Evolutionary conservation across 306 rosid genomes (phyloP).

Genomic region (Quercus aquifolioides): DNA sequence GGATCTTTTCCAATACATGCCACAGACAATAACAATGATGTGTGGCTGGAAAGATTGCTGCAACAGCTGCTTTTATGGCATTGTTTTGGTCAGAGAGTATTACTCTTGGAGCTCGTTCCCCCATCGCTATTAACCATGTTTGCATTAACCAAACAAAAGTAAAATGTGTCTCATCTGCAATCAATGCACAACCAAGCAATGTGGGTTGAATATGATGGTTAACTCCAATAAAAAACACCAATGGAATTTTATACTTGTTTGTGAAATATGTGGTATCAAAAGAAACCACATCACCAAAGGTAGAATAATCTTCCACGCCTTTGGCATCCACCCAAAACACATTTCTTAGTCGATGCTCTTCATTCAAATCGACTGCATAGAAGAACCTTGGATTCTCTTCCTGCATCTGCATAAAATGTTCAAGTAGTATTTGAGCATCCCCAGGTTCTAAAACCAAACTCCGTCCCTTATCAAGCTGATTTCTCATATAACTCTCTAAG

Average conservation of each 20-base stretch:
- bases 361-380: slow-evolving; percentile 61
- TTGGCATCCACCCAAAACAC: slow-evolving; percentile 69
- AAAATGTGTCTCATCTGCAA: slow-evolving; percentile 49
- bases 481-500: slow-evolving; percentile 44
- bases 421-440: slow-evolving; percentile 58
- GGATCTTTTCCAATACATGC: slow-evolving; percentile 60
- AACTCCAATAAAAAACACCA: slow-evolving; percentile 55
- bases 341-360: slow-evolving; percentile 57
- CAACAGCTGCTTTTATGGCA: slow-evolving; percentile 52
- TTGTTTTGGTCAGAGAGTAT: slow-evolving; percentile 55
- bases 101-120: slow-evolving; percentile 50
- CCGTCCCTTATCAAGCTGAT: slow-evolving; percentile 44
- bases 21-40: slow-evolving; percentile 62
- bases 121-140: slow-evolving; percentile 60
- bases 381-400: slow-evolving; percentile 61
- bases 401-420: slow-evolving; percentile 55
- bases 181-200: slow-evolving; percentile 56
- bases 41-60: slow-evolving; percentile 47
- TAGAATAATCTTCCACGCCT: slow-evolving; percentile 51
- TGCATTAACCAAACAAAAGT: slow-evolving; percentile 60
- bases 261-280: slow-evolving; percentile 58
- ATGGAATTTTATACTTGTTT: slow-evolving; percentile 50
- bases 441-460: slow-evolving; percentile 50
- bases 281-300: slow-evolving; percentile 55
- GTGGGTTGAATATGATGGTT: slow-evolving; percentile 59